These are phyloP conservation scores for Trametes meyenii DNA, from an alignment of 768 basidiomycete species.

Conservation along the genomic window DNA sequence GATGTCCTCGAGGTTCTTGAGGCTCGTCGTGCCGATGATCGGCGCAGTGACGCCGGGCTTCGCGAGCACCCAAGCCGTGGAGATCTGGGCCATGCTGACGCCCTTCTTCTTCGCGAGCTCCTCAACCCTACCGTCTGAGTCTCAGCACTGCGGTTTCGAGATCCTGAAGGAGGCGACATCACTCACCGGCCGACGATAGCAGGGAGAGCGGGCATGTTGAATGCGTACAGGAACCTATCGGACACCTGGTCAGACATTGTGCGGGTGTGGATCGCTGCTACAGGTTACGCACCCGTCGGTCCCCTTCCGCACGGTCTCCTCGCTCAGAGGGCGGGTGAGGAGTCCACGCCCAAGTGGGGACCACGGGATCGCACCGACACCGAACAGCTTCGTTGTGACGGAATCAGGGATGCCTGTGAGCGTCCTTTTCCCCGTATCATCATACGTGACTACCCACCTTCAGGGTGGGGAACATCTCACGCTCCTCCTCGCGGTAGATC, in stretches of 20 bases:
- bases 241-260: too few species aligned
- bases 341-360: slow-evolving; percentile 40
- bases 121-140: slow-evolving; percentile 33
- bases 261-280: too few species aligned
- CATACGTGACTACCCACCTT: too few species aligned
- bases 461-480: slow-evolving; percentile 58
- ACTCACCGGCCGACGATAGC: slow-evolving; percentile 28
- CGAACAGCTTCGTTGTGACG: slow-evolving; percentile 38
- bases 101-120: slow-evolving; percentile 43
- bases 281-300: slow-evolving; percentile 25
- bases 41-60: slow-evolving; percentile 40
- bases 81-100: slow-evolving; percentile 45
- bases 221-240: background rate
- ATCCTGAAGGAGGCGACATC: too few species aligned
- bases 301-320: too few species aligned
- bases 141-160: background rate
- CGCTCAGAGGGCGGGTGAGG: slow-evolving; percentile 23
- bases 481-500: slow-evolving; percentile 63
- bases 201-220: slow-evolving; percentile 22
- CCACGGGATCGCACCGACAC: slow-evolving; percentile 42
- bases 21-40: slow-evolving; percentile 44
- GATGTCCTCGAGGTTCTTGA: slow-evolving; percentile 45
- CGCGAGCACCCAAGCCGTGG: slow-evolving; percentile 40
- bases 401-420: too few species aligned
- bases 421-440: too few species aligned